A percentile compares a stretch with the other conserved stretches of the same genome.
Conservation (phyloP, 805 yeast genomes). For the Danielozyma ontarioensis region DNA sequence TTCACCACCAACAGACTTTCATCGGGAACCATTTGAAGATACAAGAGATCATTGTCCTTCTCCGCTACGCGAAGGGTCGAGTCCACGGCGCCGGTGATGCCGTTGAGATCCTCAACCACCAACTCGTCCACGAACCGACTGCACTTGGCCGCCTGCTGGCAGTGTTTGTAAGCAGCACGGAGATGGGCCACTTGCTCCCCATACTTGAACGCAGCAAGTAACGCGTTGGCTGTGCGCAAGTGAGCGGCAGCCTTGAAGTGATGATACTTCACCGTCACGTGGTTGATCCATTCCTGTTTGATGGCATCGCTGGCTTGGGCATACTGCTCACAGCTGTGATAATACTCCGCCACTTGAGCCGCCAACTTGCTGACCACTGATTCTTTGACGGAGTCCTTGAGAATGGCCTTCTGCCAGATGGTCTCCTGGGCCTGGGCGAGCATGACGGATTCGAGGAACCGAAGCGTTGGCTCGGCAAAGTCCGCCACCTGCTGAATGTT, state of each 20-base stretch:
- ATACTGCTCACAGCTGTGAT: constrained; percentile 37
- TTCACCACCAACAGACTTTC: constrained; percentile 35
- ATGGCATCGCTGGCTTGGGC: constrained; percentile 42
- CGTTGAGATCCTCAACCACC: constrained; percentile 49
- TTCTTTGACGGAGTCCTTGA: constrained; percentile 45
- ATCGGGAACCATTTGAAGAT: constrained; percentile 60
- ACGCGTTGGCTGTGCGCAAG: constrained; percentile 52
- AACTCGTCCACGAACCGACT: constrained; percentile 37
- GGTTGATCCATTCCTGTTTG: constrained; percentile 60
- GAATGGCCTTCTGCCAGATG: constrained; percentile 70
- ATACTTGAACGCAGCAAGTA: constrained; percentile 46
- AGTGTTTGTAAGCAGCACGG: constrained; percentile 33
- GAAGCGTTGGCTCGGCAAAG: constrained; percentile 46
- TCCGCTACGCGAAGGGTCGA: constrained; percentile 51
- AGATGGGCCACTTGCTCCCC: constrained; percentile 71
- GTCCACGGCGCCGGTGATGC: constrained; percentile 42
- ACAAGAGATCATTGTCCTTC: constrained; percentile 77
- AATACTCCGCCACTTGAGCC: constrained; percentile 54
- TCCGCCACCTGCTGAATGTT: constrained; percentile 26
- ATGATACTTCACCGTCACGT: constrained; percentile 48
- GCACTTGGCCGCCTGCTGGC: constrained; percentile 32
- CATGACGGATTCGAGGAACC: constrained; percentile 48
- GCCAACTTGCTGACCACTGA: constrained; percentile 62
- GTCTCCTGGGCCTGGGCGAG: constrained; percentile 86
- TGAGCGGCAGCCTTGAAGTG: constrained; percentile 74